A percentile compares a stretch with the other conserved stretches of the same genome.
Evolutionary conservation across 345 rosid genomes (phyloP).

Genomic region (Murraya koenigii): DNA sequence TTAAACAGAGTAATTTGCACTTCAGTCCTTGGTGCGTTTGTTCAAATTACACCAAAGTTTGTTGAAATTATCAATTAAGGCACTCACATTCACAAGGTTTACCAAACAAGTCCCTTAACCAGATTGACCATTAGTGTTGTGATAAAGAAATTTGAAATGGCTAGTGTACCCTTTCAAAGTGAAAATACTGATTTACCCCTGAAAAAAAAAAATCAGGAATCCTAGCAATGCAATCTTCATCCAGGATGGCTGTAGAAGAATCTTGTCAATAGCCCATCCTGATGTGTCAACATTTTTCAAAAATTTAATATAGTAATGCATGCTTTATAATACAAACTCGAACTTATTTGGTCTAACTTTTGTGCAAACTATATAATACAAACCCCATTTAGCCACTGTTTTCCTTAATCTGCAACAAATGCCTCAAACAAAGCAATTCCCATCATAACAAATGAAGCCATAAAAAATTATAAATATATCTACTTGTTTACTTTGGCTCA

Average conservation of each 20-base stretch:
- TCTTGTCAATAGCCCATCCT: not conserved
- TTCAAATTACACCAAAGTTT: not conserved
- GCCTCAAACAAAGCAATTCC: not conserved
- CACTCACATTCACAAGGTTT: not conserved
- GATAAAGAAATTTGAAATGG: not conserved
- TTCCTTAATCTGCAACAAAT: not conserved
- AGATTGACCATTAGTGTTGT: not conserved
- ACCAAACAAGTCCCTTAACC: not conserved
- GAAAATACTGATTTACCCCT: not conserved
- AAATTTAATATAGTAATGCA: not conserved
- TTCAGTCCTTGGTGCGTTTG: not conserved
- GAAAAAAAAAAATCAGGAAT: not conserved
- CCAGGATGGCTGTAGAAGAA: not conserved
- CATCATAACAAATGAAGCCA: not conserved
- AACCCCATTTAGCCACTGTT: not conserved
- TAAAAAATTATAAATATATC: not conserved
- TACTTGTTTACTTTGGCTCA: not conserved
- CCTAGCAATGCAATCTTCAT: not conserved
- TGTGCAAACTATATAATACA: not conserved
- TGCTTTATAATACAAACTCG: not conserved
- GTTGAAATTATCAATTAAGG: not conserved
- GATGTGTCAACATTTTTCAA: not conserved
- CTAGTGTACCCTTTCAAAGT: not conserved
- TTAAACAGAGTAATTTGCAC: not conserved
- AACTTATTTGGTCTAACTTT: not conserved